Evolutionary conservation across 2,329 filamentous ascomycete genomes (phyloP), one percentile per base, ranked within the genome.

Genomic region (Penicillium carneum): DNA sequence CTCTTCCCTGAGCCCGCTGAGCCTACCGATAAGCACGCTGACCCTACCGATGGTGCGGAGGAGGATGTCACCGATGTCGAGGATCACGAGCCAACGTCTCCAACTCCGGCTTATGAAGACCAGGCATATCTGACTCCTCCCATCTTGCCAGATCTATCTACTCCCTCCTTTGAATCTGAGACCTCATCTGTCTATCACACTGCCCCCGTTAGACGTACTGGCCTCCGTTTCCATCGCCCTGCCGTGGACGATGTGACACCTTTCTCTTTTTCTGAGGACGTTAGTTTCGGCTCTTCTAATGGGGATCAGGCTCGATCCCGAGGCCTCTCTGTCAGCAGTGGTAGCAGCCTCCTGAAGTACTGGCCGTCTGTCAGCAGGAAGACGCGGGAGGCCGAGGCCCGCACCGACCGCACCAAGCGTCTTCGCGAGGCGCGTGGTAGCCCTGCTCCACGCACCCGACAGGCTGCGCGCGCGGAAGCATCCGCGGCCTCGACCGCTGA

Each of bases 61-160:
- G 85, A 87, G 73, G 83, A 82, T 1, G 69, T 80, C 16, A 87
- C 84, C 4, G 84, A 87, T 66, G 83, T 87, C 26, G 85, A 86
- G 62, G 77, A 79, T 34, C 41, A 56, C 20, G 51, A 66, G 3
- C 58, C 47, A 8, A 56, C 71, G 46, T 56, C 60, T 36, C 47
- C 62, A 14, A 50, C 54, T 41, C 63, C 69, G 9, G 33, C 29
- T 34, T n/a, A 26, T 5, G 47, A 23, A 50, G 47, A 50, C 20
- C 18, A 11, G 14, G 4, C 4, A 34, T 5, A 7, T 26, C 9
- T 12, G 33, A 50, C 53, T 16, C 67, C 68, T n/a, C 63, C 65
- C 8, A 11, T 18, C 20, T 23, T 46, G 12, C 14, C n/a, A 7
- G 47, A 50, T 38, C 4, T 14, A 34, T 6, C 45, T 33, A 20